phyloP scores from a whole-genome alignment of 768 basidiomycete species.

The Psilocybe azurescens region DNA sequence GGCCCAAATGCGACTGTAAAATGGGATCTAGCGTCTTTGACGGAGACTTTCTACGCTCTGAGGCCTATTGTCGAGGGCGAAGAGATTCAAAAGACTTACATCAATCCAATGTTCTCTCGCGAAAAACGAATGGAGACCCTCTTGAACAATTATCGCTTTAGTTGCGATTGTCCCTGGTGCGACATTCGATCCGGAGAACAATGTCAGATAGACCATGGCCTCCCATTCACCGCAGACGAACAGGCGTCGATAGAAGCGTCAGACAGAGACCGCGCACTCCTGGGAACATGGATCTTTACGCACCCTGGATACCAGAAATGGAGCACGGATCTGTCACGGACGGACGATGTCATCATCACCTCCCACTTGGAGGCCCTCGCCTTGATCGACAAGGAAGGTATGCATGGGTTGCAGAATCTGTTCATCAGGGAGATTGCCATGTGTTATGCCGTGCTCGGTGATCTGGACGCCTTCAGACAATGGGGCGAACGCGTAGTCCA shows the following conservation, averaged over 20 bases:
- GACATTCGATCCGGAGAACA: slow-evolving; percentile 18
- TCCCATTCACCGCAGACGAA: slow-evolving; percentile 9
- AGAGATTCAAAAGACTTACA: slow-evolving; percentile 52
- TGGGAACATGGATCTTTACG: slow-evolving; percentile 40
- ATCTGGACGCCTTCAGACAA: slow-evolving; percentile 35
- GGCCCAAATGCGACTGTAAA: slow-evolving; percentile 48
- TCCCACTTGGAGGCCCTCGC: slow-evolving; percentile 43
- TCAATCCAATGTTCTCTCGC: slow-evolving; percentile 42
- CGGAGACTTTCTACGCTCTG: slow-evolving; percentile 45
- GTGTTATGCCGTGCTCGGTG: slow-evolving; percentile 46
- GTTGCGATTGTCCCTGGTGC: slow-evolving; percentile 46
- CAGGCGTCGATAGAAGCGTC: slow-evolving; percentile 27
- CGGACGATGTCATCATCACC: slow-evolving; percentile 44
- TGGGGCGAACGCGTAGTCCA: slow-evolving; percentile 42
- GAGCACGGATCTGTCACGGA: slow-evolving; percentile 44
- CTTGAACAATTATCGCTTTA: slow-evolving; percentile 44
- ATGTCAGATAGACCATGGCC: background rate
- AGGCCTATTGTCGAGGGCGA: slow-evolving; percentile 42
- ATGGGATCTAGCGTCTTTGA: slow-evolving; percentile 45
- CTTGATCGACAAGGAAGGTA: slow-evolving; percentile 45
- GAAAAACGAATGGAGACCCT: slow-evolving; percentile 39
- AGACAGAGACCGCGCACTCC: slow-evolving; percentile 36
- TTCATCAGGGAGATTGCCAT: slow-evolving; percentile 49
- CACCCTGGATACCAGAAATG: slow-evolving; percentile 46
- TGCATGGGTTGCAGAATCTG: slow-evolving; percentile 43